A percentile compares a stretch with the other conserved stretches of the same genome.
Evolutionary conservation across 768 basidiomycete genomes (phyloP).

Genomic region (Piloderma croceum): DNA sequence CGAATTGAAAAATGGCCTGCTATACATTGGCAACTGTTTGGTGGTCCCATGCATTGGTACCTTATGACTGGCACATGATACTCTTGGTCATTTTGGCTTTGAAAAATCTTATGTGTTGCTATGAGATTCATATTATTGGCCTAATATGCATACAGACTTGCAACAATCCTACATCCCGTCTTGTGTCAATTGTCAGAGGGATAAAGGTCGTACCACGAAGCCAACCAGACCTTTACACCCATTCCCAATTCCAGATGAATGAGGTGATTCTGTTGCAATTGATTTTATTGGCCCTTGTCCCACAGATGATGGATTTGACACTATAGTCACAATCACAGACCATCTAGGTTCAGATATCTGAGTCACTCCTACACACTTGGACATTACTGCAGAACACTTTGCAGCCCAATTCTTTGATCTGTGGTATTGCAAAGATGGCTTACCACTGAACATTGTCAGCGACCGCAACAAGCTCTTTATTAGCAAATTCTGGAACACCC

Average conservation of each 20-base stretch:
- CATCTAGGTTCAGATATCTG: slow-evolving; percentile 18
- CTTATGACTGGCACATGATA: slow-evolving; percentile 25
- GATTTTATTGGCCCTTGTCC: slow-evolving; percentile 34
- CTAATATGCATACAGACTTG: slow-evolving; percentile 27
- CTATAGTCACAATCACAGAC: slow-evolving; percentile 22
- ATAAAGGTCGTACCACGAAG: slow-evolving; percentile 26
- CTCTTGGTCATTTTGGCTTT: slow-evolving; percentile 30
- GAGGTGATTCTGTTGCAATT: slow-evolving; percentile 19
- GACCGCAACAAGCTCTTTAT: slow-evolving; percentile 31
- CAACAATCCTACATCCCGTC: slow-evolving; percentile 25
- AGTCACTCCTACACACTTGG: slow-evolving; percentile 6
- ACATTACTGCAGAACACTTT: slow-evolving; percentile 19
- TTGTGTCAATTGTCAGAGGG: slow-evolving; percentile 22
- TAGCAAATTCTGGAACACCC: slow-evolving; percentile 24
- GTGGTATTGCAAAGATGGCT: too few species aligned
- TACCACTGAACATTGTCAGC: too few species aligned
- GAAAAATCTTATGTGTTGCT: slow-evolving; percentile 25
- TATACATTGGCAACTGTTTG: slow-evolving; percentile 18
- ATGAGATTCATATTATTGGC: too few species aligned
- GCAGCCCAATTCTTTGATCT: too few species aligned
- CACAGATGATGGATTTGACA: slow-evolving; percentile 23
- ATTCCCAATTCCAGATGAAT: slow-evolving; percentile 3
- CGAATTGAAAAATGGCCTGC: slow-evolving; percentile 14
- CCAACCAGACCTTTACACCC: slow-evolving; percentile 19
- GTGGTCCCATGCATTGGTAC: slow-evolving; percentile 23